Percentiles rank a stretch among this genome's conserved stretches.
Evolutionary conservation across 164 flowering plant species (phyloP).

Genomic region (Taxillus chinensis): DNA sequence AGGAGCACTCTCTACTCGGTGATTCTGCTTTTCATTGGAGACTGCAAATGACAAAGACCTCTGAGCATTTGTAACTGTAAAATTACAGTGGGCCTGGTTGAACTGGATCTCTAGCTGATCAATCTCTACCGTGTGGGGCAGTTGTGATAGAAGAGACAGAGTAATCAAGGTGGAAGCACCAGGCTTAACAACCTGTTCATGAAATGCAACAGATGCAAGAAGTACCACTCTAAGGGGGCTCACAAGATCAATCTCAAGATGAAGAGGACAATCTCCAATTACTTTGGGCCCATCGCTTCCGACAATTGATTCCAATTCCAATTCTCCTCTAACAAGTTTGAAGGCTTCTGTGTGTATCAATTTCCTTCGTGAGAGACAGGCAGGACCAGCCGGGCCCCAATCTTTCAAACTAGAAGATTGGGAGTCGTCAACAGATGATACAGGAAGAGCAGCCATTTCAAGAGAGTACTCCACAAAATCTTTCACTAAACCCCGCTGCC

Average conservation of each 20-base stretch:
- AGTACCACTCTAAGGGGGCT: slow-evolving; percentile 83
- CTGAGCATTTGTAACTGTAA: slow-evolving; percentile 42
- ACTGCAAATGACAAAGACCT: slow-evolving; percentile 19
- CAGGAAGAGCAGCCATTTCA: slow-evolving; percentile 96
- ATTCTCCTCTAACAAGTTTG: slow-evolving; percentile 42
- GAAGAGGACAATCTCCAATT: slow-evolving; percentile 43
- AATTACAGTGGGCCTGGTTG: slow-evolving; percentile 80
- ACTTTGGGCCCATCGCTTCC: slow-evolving; percentile 22
- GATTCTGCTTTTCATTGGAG: slow-evolving; percentile 20
- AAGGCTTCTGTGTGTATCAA: slow-evolving; percentile 63
- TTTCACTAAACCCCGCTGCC: slow-evolving; percentile 37
- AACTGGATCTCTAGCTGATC: slow-evolving; percentile 84
- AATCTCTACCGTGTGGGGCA: slow-evolving; percentile 65
- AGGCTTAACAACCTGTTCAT: slow-evolving; percentile 81
- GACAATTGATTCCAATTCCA: slow-evolving; percentile 18
- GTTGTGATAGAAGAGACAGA: slow-evolving; percentile 74
- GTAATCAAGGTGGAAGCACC: slow-evolving; percentile 50
- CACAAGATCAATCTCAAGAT: slow-evolving; percentile 85
- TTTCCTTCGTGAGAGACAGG: slow-evolving; percentile 49
- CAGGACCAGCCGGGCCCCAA: slow-evolving; percentile 72
- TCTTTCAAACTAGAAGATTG: slow-evolving; percentile 26
- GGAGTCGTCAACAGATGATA: slow-evolving; percentile 22
- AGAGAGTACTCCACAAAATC: slow-evolving; percentile 86
- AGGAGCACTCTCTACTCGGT: slow-evolving; percentile 46
- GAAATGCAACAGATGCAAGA: slow-evolving; percentile 90